Evolutionary conservation across 108 stramenopile genomes (phyloP), one percentile per base, ranked within the genome.

Genomic region (Bacterosira constricta): DNA sequence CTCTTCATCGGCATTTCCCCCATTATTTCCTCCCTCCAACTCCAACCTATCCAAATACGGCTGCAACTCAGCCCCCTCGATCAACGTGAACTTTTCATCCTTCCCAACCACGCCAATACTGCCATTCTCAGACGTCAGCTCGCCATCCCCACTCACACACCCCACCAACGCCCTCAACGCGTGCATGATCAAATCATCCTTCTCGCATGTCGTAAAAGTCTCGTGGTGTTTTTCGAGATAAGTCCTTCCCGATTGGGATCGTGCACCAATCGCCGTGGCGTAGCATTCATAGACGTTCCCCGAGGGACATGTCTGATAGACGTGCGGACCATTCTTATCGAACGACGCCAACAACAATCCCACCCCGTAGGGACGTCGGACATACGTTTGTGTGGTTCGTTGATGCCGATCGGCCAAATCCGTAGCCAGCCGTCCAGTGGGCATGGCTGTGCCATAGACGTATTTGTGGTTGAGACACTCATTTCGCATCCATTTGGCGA

Each of bases 331-430:
- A 44, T 90, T 93, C 65, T 92, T 64, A 63, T 96, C 93, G 27
- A 87, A 75, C 37, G 78, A 77, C 0, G 91, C 96, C 25, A 99
- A 87, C 50, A 99, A 83, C 66, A 99, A 78, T 25, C 99, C 99
- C 23, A 99, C 99, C 8, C 99, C 99, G 77, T 98, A 99, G 41
- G 99, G 99, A 34, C 99, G 80, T 31, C 98, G 73, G 9, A 98
- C 98, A 74, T 98, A 99, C 21, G 96, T 96, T 81, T 99, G 99
- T 2, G 99, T 99, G 53, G 96, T 97, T 29, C 96, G 85, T 77
- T 99, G 99, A 68, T 99, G 97, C 82, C 95, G 96, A 82, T 99
- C 99, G 31, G 99, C 98, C 26, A 99, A 58, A 63, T 98, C 98
- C 7, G 83, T 77, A 64, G 97, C 96, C 58, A 99, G 85, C 4